Percentiles rank a stretch among this genome's conserved stretches.
Evolutionary conservation across 2,329 filamentous ascomycete genomes (phyloP).

Genomic region (Neonectria magnoliae): DNA sequence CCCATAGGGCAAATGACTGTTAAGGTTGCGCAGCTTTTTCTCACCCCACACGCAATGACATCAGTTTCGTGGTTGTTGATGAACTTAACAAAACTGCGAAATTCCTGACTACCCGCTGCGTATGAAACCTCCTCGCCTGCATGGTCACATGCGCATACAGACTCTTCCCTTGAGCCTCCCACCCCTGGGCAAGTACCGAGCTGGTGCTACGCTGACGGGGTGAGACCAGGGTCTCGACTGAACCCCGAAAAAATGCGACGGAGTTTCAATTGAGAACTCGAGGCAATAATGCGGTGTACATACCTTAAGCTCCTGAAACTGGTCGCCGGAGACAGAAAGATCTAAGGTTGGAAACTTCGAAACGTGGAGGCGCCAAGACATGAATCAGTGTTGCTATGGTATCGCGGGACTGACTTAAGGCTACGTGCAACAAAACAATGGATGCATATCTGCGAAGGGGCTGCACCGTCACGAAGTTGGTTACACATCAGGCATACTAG

Average conservation of each 20-base stretch:
- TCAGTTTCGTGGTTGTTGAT: slow-evolving; percentile 10
- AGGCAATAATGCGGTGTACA: slow-evolving; percentile 7
- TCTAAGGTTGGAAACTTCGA: slow-evolving; percentile 7
- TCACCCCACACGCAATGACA: slow-evolving; percentile 4
- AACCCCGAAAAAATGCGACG: slow-evolving; percentile 2
- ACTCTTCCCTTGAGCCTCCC: slow-evolving; percentile 9
- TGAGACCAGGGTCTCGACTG: slow-evolving; percentile 1
- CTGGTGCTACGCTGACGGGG: slow-evolving; percentile 19
- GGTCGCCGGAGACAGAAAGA: neutral
- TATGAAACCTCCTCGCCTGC: slow-evolving; percentile 24
- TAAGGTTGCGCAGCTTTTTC: slow-evolving; percentile 1
- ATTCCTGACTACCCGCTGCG: slow-evolving; percentile 10
- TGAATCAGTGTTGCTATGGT: neutral
- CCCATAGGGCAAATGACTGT: slow-evolving; percentile 7
- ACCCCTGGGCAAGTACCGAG: slow-evolving; percentile 13
- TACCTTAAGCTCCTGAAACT: slow-evolving; percentile 16
- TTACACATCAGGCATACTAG: slow-evolving; percentile 6
- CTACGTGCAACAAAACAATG: neutral
- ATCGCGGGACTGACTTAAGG: neutral
- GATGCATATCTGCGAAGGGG: slow-evolving; percentile 2
- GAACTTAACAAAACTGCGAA: slow-evolving; percentile 14
- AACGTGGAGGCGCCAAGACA: slow-evolving; percentile 13
- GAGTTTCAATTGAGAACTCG: slow-evolving; percentile 2
- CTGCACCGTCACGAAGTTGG: neutral
- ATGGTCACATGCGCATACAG: slow-evolving; percentile 13